phyloP scores from a whole-genome alignment of 768 basidiomycete species.

The Mycena olivaceomarginata region DNA sequence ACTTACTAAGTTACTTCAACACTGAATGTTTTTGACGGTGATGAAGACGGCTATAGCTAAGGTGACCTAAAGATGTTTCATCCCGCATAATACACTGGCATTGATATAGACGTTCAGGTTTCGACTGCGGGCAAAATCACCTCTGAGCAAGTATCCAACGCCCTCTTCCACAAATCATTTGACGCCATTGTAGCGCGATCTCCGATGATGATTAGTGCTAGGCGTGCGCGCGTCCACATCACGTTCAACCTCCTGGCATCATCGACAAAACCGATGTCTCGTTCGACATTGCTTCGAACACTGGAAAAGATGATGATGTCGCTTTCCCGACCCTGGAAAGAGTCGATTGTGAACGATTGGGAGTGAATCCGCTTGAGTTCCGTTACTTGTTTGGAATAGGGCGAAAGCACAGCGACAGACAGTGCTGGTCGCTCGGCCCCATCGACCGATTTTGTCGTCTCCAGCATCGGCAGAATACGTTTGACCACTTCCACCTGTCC shows the following conservation, averaged over 20 bases:
- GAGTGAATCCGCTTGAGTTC: slow-evolving; percentile 63
- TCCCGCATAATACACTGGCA: no score
- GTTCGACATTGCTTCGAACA: slow-evolving; percentile 75
- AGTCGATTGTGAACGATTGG: slow-evolving; percentile 72
- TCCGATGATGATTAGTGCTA: slow-evolving; percentile 78
- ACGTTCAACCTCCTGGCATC: slow-evolving; percentile 79
- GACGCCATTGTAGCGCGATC: slow-evolving; percentile 69
- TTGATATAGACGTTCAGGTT: neutral
- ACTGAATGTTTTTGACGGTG: no score
- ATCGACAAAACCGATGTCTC: slow-evolving; percentile 81
- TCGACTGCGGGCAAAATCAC: slow-evolving; percentile 37
- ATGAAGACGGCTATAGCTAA: no score
- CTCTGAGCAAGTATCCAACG: slow-evolving; percentile 63
- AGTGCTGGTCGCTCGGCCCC: slow-evolving; percentile 44
- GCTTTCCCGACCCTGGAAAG: slow-evolving; percentile 82
- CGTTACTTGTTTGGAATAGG: slow-evolving; percentile 75
- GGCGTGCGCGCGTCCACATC: slow-evolving; percentile 80
- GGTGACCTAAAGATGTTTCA: no score
- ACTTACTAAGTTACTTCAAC: no score
- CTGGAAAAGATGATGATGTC: slow-evolving; percentile 81
- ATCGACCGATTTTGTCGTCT: slow-evolving; percentile 46
- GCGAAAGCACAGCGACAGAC: slow-evolving; percentile 72
- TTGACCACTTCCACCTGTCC: slow-evolving; percentile 74
- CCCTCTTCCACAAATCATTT: slow-evolving; percentile 72
- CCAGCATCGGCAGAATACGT: slow-evolving; percentile 66